Conservation (phyloP, 2,329 filamentous ascomycete species). For the Paradendryphiella salina region DNA sequence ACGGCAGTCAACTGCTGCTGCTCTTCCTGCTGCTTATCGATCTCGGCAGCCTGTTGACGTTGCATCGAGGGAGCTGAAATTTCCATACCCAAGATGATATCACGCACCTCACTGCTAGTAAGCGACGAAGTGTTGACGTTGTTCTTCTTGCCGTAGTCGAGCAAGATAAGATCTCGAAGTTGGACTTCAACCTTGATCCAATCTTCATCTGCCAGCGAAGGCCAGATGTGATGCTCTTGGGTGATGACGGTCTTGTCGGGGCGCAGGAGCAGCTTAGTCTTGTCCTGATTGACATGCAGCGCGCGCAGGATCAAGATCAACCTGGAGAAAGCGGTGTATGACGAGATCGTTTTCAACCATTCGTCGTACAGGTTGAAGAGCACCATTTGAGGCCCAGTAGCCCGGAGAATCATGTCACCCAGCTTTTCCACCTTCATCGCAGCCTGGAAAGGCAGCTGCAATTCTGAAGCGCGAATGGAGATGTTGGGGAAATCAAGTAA, state of each 20-base stretch:
- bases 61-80: conserved; percentile 98
- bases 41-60: conserved; percentile 95
- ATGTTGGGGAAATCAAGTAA: conserved; percentile 98
- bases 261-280: conserved; percentile 92
- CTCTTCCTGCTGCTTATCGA: conserved; percentile 98
- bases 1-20: conserved; percentile 95
- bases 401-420: conserved; percentile 96
- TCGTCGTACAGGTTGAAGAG: conserved; percentile 99
- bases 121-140: conserved; percentile 98
- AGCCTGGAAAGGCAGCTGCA: conserved; percentile 97
- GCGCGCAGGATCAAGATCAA: conserved; percentile 91
- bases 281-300: conserved; percentile 96
- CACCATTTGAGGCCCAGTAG: conserved; percentile 99
- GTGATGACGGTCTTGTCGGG: conserved; percentile 99
- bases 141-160: conserved; percentile 99
- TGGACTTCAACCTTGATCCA: conserved; percentile 99
- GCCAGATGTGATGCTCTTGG: conserved; percentile 99
- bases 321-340: conserved; percentile 97
- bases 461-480: conserved; percentile 93
- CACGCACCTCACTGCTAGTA: conserved; percentile 94
- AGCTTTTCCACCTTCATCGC: conserved; percentile 99
- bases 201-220: conserved; percentile 87
- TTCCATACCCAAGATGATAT: conserved; percentile 99
- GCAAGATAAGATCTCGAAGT: conserved; percentile 90
- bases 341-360: conserved; percentile 97